phyloP scores from a whole-genome alignment of 2,329 filamentous ascomycete genomes.

The Trichothecium sympodiale region DNA sequence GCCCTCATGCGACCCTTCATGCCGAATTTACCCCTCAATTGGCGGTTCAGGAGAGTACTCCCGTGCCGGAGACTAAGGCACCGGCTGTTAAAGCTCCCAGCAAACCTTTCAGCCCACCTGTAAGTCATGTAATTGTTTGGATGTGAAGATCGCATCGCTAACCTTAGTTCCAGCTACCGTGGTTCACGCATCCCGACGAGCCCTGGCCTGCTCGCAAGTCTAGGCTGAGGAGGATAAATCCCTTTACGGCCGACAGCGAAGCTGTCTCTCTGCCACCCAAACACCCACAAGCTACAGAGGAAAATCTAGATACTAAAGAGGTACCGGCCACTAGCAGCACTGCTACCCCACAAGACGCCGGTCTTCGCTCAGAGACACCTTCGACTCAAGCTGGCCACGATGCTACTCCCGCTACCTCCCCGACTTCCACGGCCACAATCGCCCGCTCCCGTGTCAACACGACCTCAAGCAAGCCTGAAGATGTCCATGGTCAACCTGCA shows the following conservation, averaged over 20 bases:
- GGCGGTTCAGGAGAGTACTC: slow-evolving; percentile 7
- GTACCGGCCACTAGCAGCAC: no score
- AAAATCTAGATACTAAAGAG: background rate
- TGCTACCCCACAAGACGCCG: no score
- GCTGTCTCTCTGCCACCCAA: slow-evolving; percentile 31
- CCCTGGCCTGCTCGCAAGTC: slow-evolving; percentile 34
- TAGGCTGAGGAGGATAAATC: slow-evolving; percentile 30
- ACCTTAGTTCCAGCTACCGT: slow-evolving; percentile 37
- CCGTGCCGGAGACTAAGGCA: slow-evolving; percentile 5
- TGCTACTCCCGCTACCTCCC: slow-evolving; percentile 5
- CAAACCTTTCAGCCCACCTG: slow-evolving; percentile 35
- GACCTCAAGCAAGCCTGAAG: no score
- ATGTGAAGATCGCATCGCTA: background rate
- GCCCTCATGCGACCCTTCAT: slow-evolving; percentile 34
- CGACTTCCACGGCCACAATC: background rate
- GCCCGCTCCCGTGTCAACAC: no score
- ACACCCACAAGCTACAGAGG: slow-evolving; percentile 19
- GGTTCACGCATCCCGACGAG: slow-evolving; percentile 39
- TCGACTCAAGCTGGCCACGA: slow-evolving; percentile 3
- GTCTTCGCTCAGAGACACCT: slow-evolving; percentile 5
- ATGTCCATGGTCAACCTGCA: no score
- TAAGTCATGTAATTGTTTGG: slow-evolving; percentile 23
- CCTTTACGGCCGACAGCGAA: slow-evolving; percentile 21
- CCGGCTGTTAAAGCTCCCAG: slow-evolving; percentile 5
- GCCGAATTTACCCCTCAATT: slow-evolving; percentile 15